Conservation (phyloP, 2,329 filamentous ascomycete species). For the Penicillium sp. region DNA sequence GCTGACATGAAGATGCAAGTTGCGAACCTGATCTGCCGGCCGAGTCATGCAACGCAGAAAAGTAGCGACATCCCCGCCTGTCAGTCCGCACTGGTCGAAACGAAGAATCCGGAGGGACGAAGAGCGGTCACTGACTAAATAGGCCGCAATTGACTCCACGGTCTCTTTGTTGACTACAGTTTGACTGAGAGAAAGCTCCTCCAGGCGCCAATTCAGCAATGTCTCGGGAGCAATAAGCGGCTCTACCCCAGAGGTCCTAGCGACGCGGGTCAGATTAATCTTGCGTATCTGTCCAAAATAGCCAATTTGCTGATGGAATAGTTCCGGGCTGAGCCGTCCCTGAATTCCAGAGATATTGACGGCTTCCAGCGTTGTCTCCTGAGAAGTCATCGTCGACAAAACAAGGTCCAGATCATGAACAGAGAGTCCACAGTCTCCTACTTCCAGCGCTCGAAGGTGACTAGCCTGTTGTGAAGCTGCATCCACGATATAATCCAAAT, state of each 20-base stretch:
- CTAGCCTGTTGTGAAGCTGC: conserved; percentile 63
- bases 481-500: conserved; percentile 63
- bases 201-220: conserved; percentile 62
- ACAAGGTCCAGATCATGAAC: conserved; percentile 53
- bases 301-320: conserved; percentile 64
- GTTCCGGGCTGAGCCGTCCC: conserved; percentile 59
- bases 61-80: conserved; percentile 60
- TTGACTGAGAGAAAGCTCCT: conserved; percentile 62
- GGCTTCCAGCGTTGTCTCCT: conserved; percentile 64
- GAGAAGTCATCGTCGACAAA: conserved; percentile 60
- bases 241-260: conserved; percentile 59
- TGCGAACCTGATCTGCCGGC: conserved; percentile 47
- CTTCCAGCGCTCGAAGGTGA: conserved; percentile 63
- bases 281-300: conserved; percentile 64
- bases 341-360: conserved; percentile 65
- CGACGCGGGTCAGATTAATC: conserved; percentile 62
- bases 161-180: conserved; percentile 60
- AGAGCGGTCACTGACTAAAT: conserved; percentile 60
- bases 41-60: conserved; percentile 61
- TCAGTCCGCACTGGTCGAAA: conserved; percentile 64
- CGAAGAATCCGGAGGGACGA: conserved; percentile 58
- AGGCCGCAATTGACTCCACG: conserved; percentile 62
- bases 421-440: conserved; percentile 58
- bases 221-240: conserved; percentile 64
- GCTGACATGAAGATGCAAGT: conserved; percentile 63